Conservation (phyloP, 2,329 filamentous ascomycete genomes). For the Cytospora piceicola region DNA sequence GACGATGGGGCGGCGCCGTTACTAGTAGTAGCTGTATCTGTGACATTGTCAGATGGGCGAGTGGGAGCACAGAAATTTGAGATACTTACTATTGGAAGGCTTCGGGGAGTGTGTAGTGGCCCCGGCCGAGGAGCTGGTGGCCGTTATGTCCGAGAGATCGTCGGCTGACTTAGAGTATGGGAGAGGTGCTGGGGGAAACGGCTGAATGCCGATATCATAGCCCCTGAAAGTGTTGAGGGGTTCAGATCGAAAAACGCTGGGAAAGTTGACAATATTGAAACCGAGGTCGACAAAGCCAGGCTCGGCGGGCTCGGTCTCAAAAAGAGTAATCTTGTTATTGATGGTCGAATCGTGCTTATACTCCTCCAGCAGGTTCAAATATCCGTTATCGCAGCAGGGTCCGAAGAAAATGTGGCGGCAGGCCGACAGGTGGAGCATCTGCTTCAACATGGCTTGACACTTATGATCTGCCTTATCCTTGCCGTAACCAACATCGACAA, state of each 20-base stretch:
- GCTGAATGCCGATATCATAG: constrained; percentile 26
- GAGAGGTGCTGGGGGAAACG: constrained; percentile 17
- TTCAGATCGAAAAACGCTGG: constrained; percentile 40
- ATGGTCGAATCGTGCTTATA: constrained; percentile 37
- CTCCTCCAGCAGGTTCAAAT: constrained; percentile 40
- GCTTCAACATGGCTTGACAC: constrained; percentile 41
- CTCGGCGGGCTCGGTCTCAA: constrained; percentile 40
- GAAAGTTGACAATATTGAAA: constrained; percentile 37
- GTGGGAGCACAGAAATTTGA: not conserved
- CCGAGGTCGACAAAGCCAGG: constrained; percentile 39
- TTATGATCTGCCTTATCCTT: constrained; percentile 44
- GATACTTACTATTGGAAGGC: not conserved
- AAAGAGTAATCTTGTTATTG: constrained; percentile 38
- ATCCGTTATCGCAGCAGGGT: constrained; percentile 42
- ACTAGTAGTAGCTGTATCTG: not conserved
- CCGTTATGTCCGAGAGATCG: not conserved
- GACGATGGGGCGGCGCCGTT: not conserved
- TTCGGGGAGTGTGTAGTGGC: not conserved
- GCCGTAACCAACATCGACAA: constrained; percentile 42
- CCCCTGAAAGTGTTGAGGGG: constrained; percentile 28
- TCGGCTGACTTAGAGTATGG: not conserved
- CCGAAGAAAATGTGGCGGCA: constrained; percentile 42
- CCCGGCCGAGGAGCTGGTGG: not conserved
- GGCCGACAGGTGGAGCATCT: constrained; percentile 40
- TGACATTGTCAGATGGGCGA: not conserved